Evolutionary conservation across 176 grass and related monocot genomes (phyloP), one percentile per base, ranked within the genome.

Genomic region (Raddia distichophylla): DNA sequence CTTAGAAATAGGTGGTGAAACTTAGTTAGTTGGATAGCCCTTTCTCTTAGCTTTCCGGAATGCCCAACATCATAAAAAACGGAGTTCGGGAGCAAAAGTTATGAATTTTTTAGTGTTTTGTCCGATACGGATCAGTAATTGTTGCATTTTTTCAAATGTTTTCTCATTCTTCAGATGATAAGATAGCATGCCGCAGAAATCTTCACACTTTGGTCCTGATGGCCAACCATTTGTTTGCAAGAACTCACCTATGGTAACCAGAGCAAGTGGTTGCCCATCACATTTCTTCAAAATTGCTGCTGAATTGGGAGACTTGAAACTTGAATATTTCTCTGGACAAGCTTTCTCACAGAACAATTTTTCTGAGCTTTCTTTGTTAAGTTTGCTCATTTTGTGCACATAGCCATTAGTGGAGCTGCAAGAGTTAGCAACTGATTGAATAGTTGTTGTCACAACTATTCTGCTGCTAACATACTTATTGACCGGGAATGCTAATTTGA

Each of bases 251-350:
- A 73, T 54, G 0, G 69, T 73, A 5, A 73, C 27, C 15, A 54
- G 22, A 10, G 69, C 49, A 35, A 73, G 69, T 7, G 49, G 69
- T 3, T 54, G 69, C 1, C 69, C 49, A 0, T 73, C 49, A 73
- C 69, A 73, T 35, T 73, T 73, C 5, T 73, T 73, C 69, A 54
- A 4, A 35, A 72, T 53, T 52, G 6, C 69, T 73, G 47, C 16
- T 4, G 69, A 32, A 73, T 53, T 7, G 33, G 49, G 69, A 13
- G 33, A 14, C 13, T 35, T 16, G 22, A 52, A 72, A 16, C 2
- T 0, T 33, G 6, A 52, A 52, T 72, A 53, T 17, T 16, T 72
- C 6, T 54, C 49, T 3, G 22, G 48, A 50, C 27, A 73, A 6
- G 69, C 49, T 73, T 73, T 73, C 49, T 73, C 16, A 3, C 22